These are phyloP conservation scores for Zopfia rhizophila DNA, from an alignment of 2,329 filamentous ascomycete genomes.

Conservation along the genomic window DNA sequence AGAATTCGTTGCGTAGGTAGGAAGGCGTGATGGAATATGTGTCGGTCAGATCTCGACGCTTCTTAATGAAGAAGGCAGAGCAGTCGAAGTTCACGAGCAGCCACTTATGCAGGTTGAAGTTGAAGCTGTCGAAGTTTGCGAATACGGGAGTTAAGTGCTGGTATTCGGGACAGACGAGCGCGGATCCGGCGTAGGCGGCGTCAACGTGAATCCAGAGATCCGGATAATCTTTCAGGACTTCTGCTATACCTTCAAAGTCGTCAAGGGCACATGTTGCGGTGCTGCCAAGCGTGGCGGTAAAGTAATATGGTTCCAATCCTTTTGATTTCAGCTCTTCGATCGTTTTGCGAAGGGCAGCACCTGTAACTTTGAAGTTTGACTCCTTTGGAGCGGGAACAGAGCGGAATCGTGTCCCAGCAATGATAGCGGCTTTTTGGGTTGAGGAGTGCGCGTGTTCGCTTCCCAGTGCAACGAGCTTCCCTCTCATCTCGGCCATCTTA, in stretches of 20 bases:
- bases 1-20: slow-evolving; percentile 84
- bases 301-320: slow-evolving; percentile 84
- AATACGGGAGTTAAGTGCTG: slow-evolving; percentile 73
- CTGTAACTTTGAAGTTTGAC: slow-evolving; percentile 77
- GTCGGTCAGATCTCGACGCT: slow-evolving; percentile 78
- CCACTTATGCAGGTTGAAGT: slow-evolving; percentile 99
- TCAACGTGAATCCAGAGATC: slow-evolving; percentile 92
- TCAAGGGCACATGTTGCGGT: slow-evolving; percentile 91
- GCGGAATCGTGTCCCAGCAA: slow-evolving; percentile 85
- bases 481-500: slow-evolving; percentile 71
- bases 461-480: slow-evolving; percentile 80
- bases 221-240: slow-evolving; percentile 63
- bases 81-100: slow-evolving; percentile 92
- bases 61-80: slow-evolving; percentile 79
- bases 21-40: slow-evolving; percentile 81
- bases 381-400: slow-evolving; percentile 71
- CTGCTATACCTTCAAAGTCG: slow-evolving; percentile 76
- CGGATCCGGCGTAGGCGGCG: slow-evolving; percentile 89
- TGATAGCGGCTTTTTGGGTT: slow-evolving; percentile 86
- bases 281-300: slow-evolving; percentile 85
- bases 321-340: slow-evolving; percentile 73
- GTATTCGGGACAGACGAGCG: slow-evolving; percentile 83
- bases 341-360: slow-evolving; percentile 66
- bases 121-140: slow-evolving; percentile 82
- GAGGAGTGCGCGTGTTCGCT: slow-evolving; percentile 84